Base-by-base conservation (phyloP, 2,329 filamentous ascomycete genomes). In the Ceratocystis harringtonii region DNA sequence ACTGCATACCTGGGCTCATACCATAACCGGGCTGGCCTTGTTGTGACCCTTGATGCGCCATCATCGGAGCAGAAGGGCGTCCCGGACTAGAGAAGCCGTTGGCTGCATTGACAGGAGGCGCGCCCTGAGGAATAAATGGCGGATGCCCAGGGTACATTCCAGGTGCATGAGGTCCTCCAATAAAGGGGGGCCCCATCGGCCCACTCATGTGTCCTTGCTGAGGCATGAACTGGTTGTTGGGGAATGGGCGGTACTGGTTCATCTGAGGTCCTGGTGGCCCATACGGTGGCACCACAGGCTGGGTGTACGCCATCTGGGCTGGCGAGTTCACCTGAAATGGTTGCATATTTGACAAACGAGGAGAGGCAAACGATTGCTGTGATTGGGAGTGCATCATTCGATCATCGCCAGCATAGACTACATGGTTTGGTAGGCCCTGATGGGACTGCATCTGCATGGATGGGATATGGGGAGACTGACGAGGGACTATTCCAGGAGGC, bases 11-110 rank as follows among this genome's bases (percentile, higher is more conserved):
- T 55, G 87, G 87, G 71, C 86, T 88, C 86, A 92, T 89, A 69
- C 83, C 88, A 78, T 82, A 92, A 76, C 79, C 84, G 71, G 78
- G 84, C 73, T 95, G 90, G 50, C 92, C 91, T 74, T 95, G 92
- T 72, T 96, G 92, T 32, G 92, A 96, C 65, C 90, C 90, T 76
- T 96, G 90, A 70, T 92, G 92, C 71, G 87, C 89, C 92, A 97
- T 97, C 86, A 95, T 90, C 1, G 90, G 87, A 12, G 94, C 90
- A 22, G 79, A 74, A 32, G 86, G 85, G 61, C 91, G 84, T 66
- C 90, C 86, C 0, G 92, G 92, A 73, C 92, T 96, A n/a, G 90
- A 89, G 72, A 89, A 96, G 17, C 90, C 90, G 70, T 86, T 88
- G 84, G 65, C 84, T 81, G 7, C 77, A 75, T 69, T 84, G 83